phyloP scores from a whole-genome alignment of 352 stramenopile genomes.

The Phytophthora fragariae region DNA sequence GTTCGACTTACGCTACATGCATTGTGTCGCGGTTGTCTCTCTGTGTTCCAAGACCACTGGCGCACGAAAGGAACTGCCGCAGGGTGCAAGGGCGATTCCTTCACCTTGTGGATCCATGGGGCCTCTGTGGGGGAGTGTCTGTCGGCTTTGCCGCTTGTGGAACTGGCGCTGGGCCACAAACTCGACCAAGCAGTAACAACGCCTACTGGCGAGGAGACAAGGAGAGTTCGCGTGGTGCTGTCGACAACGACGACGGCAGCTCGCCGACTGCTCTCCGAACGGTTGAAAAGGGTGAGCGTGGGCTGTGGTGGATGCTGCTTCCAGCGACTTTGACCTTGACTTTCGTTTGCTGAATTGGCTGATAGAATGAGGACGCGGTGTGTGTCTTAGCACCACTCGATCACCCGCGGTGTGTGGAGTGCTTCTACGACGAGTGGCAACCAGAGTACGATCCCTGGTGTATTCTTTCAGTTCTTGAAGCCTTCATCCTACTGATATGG shows the following conservation, averaged over 20 bases:
- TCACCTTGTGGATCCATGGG: constrained; percentile 80
- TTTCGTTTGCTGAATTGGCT: neutral
- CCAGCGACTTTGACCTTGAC: neutral
- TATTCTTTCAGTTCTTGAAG: neutral
- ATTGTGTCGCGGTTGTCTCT: constrained; percentile 1
- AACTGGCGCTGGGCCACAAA: constrained; percentile 46
- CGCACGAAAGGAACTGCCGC: neutral
- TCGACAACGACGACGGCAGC: constrained; percentile 77
- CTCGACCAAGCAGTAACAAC: constrained; percentile 10
- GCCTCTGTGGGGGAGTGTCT: constrained; percentile 81
- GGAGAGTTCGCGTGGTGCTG: constrained; percentile 56
- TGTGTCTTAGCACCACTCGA: constrained; percentile 82
- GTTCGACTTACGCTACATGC: neutral
- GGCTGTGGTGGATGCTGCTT: neutral
- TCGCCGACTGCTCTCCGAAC: constrained; percentile 45
- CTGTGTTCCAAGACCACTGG: constrained; percentile 26
- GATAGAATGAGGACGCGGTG: constrained; percentile 30
- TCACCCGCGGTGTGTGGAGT: constrained; percentile 50
- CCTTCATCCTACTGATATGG: neutral
- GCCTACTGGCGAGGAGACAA: constrained; percentile 13
- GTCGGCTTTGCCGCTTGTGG: constrained; percentile 68
- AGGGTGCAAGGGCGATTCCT: constrained; percentile 1
- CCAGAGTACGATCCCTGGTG: constrained; percentile 48
- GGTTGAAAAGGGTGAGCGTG: constrained; percentile 33
- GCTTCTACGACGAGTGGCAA: constrained; percentile 72